These are phyloP conservation scores for Wickerhamomyces bovis DNA, from an alignment of 805 yeast species.

Conservation along the genomic window DNA sequence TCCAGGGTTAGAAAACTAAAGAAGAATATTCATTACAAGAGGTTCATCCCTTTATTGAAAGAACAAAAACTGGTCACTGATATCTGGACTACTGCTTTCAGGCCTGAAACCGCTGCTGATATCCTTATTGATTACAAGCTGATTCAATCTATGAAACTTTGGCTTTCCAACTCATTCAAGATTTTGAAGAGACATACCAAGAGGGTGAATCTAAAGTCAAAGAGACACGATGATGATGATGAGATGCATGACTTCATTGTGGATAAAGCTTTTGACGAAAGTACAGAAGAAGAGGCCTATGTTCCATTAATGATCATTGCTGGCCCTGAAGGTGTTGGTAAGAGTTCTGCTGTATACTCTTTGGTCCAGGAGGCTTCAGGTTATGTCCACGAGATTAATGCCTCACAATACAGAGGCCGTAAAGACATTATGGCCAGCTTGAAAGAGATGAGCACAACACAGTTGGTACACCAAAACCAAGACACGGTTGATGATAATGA, in stretches of 20 bases:
- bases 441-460: slow-evolving; percentile 79
- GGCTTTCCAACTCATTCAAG: slow-evolving; percentile 29
- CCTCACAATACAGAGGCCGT: slow-evolving; percentile 66
- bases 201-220: slow-evolving; percentile 28
- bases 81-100: slow-evolving; percentile 26
- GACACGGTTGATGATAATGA: slow-evolving; percentile 9
- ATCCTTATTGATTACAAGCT: slow-evolving; percentile 23
- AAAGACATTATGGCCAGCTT: slow-evolving; percentile 61
- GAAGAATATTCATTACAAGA: slow-evolving; percentile 1
- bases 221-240: slow-evolving; percentile 15
- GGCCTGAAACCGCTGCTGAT: slow-evolving; percentile 26
- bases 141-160: slow-evolving; percentile 20
- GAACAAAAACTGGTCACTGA: not conserved
- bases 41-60: slow-evolving; percentile 1
- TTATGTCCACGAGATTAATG: slow-evolving; percentile 75
- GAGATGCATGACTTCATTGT: slow-evolving; percentile 31
- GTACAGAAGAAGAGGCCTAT: slow-evolving; percentile 29
- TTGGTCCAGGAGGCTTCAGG: slow-evolving; percentile 57
- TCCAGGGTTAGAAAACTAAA: slow-evolving; percentile 1
- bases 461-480: slow-evolving; percentile 52
- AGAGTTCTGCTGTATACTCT: slow-evolving; percentile 67
- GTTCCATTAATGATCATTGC: slow-evolving; percentile 59
- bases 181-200: slow-evolving; percentile 29
- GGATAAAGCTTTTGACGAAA: slow-evolving; percentile 24
- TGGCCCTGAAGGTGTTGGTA: slow-evolving; percentile 76